Conservation (phyloP, 192 early-diverging fungal genomes). For the Coemansia sp. region DNA sequence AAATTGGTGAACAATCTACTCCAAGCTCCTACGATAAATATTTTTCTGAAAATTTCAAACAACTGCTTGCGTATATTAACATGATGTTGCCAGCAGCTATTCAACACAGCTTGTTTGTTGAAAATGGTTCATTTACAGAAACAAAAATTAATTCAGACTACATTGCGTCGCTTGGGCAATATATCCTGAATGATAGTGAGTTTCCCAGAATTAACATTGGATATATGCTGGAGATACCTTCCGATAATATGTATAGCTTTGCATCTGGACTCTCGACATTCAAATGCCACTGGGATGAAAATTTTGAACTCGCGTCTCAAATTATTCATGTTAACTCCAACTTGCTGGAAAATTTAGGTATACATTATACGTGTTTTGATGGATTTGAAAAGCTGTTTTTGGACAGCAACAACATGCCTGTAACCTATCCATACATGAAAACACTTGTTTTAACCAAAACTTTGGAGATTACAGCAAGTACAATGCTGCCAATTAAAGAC, state of each 20-base stretch:
- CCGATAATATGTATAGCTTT: background rate
- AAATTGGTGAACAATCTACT: background rate
- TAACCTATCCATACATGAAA: background rate
- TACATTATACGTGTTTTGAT: background rate
- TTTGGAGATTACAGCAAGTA: background rate
- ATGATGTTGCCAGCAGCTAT: background rate
- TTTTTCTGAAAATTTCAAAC: background rate
- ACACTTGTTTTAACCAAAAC: background rate
- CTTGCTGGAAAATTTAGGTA: background rate
- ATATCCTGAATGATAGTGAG: background rate
- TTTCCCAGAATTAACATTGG: constrained; percentile 1
- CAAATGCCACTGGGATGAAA: constrained; percentile 8
- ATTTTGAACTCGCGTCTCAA: background rate
- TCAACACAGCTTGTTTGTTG: background rate
- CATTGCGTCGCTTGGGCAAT: background rate
- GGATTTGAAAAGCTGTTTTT: constrained; percentile 2
- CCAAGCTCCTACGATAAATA: background rate
- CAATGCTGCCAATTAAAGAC: background rate
- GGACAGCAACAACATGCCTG: background rate
- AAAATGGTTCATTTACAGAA: background rate
- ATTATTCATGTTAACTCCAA: constrained; percentile 6
- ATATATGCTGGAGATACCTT: background rate
- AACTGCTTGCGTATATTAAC: background rate
- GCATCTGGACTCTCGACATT: background rate
- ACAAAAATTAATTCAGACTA: background rate